Evolutionary conservation across 805 yeast species (phyloP), one percentile per base, ranked within the genome.

Genomic region (Candida awuae): DNA sequence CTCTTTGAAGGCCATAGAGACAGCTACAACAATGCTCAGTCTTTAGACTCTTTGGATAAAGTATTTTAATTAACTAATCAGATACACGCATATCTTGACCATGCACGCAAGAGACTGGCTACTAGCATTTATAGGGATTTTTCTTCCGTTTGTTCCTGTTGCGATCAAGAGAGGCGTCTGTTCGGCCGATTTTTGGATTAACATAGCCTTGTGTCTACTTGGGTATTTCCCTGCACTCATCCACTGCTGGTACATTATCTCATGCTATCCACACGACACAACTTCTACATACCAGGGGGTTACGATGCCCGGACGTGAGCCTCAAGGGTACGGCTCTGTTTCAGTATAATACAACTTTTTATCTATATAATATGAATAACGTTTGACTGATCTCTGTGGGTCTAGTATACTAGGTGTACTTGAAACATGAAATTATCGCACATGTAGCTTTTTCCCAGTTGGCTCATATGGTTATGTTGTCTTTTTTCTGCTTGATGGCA

Each of bases 181-280:
- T 39, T 70, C 80, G 4, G 70, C 75, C 27, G 84, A 77, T 51
- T 73, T 69, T 48, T 63, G 71, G 62, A 72, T 81, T 44, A 82
- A 81, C 54, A 65, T 81, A 34, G 75, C 81, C 6, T 68, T 84
- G 22, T 80, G 86, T 58, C 52, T 74, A 41, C 65, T 84, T 32
- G 92, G 94, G 1, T 78, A 69, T 55, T 53, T 84, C 39, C 94
- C 94, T 1, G 94, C 92, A 9, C 68, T 84, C 27, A 58, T 84
- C 44, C 94, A 84, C 53, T 65, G 80, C 29, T 79, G 84, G 74
- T 84, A 83, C 58, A 80, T 84, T 51, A 83, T 84, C 40, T 75
- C 85, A 39, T 67, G 73, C 50, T 81, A 81, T 54, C 94, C 94
- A 8, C 53, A 59, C 18, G 62, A 60, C n/a, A 36, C 52, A 5